Conservation (phyloP, 805 yeast genomes). For the Tetrapisispora pingtungensis region DNA sequence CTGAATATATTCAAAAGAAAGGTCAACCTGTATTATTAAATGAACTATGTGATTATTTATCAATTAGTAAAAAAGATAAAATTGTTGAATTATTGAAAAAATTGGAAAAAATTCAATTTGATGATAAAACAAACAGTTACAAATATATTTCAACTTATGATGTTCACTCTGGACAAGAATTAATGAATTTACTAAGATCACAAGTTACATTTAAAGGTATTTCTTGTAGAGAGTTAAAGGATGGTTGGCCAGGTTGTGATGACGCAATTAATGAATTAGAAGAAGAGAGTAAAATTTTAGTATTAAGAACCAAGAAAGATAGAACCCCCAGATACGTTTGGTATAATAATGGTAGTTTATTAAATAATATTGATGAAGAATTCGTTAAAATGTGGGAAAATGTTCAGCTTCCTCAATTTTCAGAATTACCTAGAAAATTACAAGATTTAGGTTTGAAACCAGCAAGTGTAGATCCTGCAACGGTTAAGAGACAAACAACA, state of each 20-base stretch:
- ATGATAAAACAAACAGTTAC: conserved; percentile 50
- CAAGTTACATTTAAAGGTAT: conserved; percentile 86
- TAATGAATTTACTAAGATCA: conserved; percentile 59
- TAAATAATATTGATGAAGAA: conserved; percentile 59
- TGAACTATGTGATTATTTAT: conserved; percentile 58
- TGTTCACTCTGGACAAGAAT: conserved; percentile 69
- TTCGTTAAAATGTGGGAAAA: conserved; percentile 74
- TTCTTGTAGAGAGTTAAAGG: conserved; percentile 62
- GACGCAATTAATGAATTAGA: conserved; percentile 74
- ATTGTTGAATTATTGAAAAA: conserved; percentile 63
- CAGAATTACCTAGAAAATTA: conserved; percentile 69
- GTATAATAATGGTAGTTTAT: conserved; percentile 74
- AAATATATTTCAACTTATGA: conserved; percentile 86
- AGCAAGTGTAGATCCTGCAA: conserved; percentile 94
- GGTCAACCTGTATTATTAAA: conserved; percentile 61
- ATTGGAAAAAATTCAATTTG: conserved; percentile 67
- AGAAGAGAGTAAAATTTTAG: conserved; percentile 63
- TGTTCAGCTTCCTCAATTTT: conserved; percentile 70
- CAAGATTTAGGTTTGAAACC: conserved; percentile 87
- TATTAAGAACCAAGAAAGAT: conserved; percentile 85
- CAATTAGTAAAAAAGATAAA: conserved; percentile 45
- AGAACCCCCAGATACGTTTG: conserved; percentile 86
- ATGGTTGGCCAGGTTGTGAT: conserved; percentile 88
- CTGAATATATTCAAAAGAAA: conserved; percentile 67
- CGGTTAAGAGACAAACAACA: conserved; percentile 54